Evolutionary conservation across 1,139 yeast species (phyloP).

Genomic region (Pichia sp.): DNA sequence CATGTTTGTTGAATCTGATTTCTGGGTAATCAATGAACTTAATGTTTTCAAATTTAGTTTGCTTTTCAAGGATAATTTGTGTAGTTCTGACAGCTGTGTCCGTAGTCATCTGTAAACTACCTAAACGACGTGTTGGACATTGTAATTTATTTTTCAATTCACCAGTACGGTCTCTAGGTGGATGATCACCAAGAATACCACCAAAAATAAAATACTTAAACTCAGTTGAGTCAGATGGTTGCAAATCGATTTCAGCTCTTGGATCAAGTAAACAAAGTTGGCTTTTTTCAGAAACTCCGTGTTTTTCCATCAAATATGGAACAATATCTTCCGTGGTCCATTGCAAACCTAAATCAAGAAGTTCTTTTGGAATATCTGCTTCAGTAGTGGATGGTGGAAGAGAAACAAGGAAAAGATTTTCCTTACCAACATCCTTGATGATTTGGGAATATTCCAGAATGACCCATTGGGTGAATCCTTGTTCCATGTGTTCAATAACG

Average conservation of each 20-base stretch:
- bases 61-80: conserved; percentile 56
- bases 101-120: conserved; percentile 90
- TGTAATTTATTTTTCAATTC: conserved; percentile 76
- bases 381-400: conserved; percentile 59
- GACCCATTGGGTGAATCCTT: conserved; percentile 96
- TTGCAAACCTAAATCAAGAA: conserved; percentile 60
- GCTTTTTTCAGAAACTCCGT: conserved; percentile 34
- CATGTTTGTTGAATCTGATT: conserved; percentile 77
- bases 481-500: conserved; percentile 96
- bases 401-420: conserved; percentile 72
- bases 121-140: conserved; percentile 78
- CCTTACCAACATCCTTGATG: conserved; percentile 71
- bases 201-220: conserved; percentile 93
- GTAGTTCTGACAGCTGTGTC: conserved; percentile 95
- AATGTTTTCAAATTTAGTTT: conserved; percentile 58
- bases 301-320: conserved; percentile 26
- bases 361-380: conserved; percentile 56
- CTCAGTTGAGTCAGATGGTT: conserved; percentile 55
- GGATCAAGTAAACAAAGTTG: conserved; percentile 86
- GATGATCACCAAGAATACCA: conserved; percentile 94
- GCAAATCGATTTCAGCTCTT: conserved; percentile 66
- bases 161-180: conserved; percentile 92
- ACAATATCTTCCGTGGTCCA: conserved; percentile 74
- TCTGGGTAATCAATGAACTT: conserved; percentile 90
- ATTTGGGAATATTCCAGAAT: conserved; percentile 79